Evolutionary conservation across 805 yeast species (phyloP).

Genomic region (Monosporozyma solicola): DNA sequence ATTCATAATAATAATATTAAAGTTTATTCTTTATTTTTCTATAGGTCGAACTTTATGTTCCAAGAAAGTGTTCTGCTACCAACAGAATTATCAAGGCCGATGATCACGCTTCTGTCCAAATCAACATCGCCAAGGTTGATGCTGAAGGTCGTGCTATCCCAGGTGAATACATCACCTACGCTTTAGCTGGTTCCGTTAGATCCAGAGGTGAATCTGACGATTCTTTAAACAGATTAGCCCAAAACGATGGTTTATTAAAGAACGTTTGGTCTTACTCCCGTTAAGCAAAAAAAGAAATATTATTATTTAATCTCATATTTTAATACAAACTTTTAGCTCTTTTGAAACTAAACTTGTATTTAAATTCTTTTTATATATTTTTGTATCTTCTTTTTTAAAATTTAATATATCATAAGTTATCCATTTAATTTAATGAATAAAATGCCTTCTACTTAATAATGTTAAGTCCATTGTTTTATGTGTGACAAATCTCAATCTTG

Average conservation of each 20-base stretch:
- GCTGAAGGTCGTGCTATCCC: constrained; percentile 92
- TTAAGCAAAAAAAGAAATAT: constrained; percentile 34
- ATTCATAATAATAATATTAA: background rate
- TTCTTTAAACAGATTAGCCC: constrained; percentile 98
- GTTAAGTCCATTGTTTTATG: too few relatives aligned
- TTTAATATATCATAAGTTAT: background rate
- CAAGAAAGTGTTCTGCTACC: constrained; percentile 99
- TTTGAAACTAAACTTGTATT: background rate
- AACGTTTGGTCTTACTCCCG: constrained; percentile 94
- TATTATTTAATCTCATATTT: background rate
- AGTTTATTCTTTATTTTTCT: background rate
- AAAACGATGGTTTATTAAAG: constrained; percentile 95
- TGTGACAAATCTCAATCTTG: too few relatives aligned
- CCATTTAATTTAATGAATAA: background rate
- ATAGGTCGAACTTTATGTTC: constrained; percentile 99
- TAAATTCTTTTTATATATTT: background rate
- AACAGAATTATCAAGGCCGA: constrained; percentile 99
- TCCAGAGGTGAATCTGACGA: constrained; percentile 99
- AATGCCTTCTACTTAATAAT: background rate
- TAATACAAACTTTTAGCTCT: background rate
- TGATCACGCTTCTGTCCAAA: constrained; percentile 99
- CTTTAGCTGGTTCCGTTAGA: constrained; percentile 95
- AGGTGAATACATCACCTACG: constrained; percentile 88
- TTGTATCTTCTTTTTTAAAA: background rate
- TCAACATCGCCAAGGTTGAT: constrained; percentile 97